Evolutionary conservation across 306 rosid genomes (phyloP), one percentile per base, ranked within the genome.

Genomic region (Cucurbita pepo): DNA sequence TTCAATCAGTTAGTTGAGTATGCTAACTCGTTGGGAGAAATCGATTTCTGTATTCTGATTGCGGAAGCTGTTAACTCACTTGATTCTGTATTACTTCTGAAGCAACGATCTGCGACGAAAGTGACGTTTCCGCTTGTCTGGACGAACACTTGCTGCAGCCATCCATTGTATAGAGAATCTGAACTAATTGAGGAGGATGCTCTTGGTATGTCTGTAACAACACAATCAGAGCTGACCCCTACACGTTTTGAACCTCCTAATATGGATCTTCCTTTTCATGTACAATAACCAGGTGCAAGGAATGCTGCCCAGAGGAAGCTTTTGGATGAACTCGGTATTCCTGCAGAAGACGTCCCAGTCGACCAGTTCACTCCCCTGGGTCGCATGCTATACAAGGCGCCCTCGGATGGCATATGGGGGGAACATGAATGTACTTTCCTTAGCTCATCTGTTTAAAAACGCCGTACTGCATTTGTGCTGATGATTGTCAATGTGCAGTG

Each of bases 111-210:
- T 80, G 95, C 86, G 38, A 91, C 97, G 51, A 95, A 95, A 85
- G 97, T 95, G 34, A 95, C 99, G 41, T 95, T 95, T 80, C 99
- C 99, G 52, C 99, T 91, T 61, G 99, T 91, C 78, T 95, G 99
- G 99, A 95, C 99, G 43, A 91, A 95, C 82, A 89, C 99, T 64
- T 95, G 99, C 84, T 95, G 99, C 81, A 95, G 99, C 91, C 99
- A 95, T 78, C 99, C 99, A 19, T 83, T 95, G 63, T 86, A 85
- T 82, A 96, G 96, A 62, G 97, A 95, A 78, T 91, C 97, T 74
- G 99, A 95, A 86, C 96, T 95, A 77, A 89, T 91, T 37, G 87
- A 81, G 1, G 92, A 95, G 77, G 78, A 85, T 54, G 69, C 82
- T 66, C 96, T 91, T 62, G 99, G 99, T 95, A 85, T 73, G 44